These are phyloP conservation scores for Onygenales sp. DNA, from an alignment of 2,329 filamentous ascomycete genomes.

Conservation along the genomic window DNA sequence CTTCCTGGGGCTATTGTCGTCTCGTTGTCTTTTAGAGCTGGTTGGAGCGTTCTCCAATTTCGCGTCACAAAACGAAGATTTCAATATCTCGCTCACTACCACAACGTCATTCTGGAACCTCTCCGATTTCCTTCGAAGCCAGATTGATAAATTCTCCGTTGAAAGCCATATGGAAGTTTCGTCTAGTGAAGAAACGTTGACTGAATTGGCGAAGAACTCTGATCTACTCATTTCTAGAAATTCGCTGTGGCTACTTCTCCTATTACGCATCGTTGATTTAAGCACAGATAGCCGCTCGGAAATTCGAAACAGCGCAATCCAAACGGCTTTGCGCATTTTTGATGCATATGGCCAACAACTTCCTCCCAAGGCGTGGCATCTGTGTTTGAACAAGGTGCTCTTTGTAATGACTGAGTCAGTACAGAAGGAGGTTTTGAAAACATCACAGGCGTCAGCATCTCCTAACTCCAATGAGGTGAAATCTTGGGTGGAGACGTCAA, in stretches of 20 bases:
- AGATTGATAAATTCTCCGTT: constrained; percentile 33
- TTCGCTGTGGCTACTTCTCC: constrained; percentile 26
- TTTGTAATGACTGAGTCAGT: constrained; percentile 68
- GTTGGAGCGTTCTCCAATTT: constrained; percentile 86
- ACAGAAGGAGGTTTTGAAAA: constrained; percentile 38
- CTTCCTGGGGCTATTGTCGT: constrained; percentile 66
- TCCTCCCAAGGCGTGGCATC: constrained; percentile 67
- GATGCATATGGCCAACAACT: constrained; percentile 81
- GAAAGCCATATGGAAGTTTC: constrained; percentile 31
- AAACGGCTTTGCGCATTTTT: constrained; percentile 83
- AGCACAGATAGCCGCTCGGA: constrained; percentile 32
- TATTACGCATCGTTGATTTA: constrained; percentile 28
- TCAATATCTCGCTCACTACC: constrained; percentile 91
- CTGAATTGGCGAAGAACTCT: constrained; percentile 49
- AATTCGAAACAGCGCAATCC: constrained; percentile 58
- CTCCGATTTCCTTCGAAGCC: constrained; percentile 67
- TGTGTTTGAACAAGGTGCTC: constrained; percentile 71
- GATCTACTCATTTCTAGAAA: constrained; percentile 48
- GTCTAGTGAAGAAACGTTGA: constrained; percentile 48
- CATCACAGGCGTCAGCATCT: constrained; percentile 11
- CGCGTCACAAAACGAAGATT: constrained; percentile 77
- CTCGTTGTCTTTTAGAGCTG: constrained; percentile 63
- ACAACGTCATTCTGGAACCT: constrained; percentile 95
- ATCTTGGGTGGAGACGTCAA: constrained; percentile 66
- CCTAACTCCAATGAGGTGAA: constrained; percentile 24